These are phyloP conservation scores for Histomonas meleagridis DNA, from an alignment of 208 protist genomes.

Conservation along the genomic window DNA sequence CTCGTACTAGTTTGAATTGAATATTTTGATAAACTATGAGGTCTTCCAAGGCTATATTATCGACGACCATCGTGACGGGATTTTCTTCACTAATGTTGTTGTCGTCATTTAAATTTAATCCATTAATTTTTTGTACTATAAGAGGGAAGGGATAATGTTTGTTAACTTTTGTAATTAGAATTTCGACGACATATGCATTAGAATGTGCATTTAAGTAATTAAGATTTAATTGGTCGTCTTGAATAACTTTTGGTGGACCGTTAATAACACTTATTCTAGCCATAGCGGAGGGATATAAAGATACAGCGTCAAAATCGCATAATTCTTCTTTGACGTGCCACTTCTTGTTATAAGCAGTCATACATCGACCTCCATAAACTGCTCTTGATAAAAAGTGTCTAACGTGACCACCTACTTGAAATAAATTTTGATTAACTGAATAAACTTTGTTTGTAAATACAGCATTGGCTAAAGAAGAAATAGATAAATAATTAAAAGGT, in stretches of 20 bases:
- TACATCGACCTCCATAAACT: neutral
- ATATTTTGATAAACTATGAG: neutral
- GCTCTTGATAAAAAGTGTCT: neutral
- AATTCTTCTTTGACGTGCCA: neutral
- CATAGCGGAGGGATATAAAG: neutral
- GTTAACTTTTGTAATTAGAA: neutral
- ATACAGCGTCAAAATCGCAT: neutral
- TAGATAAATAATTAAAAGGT: neutral
- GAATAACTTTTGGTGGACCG: neutral
- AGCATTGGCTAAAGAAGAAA: neutral
- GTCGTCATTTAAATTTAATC: neutral
- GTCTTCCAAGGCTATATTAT: neutral
- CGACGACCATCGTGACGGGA: neutral
- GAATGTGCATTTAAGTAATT: no score
- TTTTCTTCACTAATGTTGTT: no score
- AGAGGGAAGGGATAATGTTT: constrained; percentile 14
- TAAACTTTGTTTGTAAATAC: neutral
- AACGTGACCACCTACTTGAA: neutral
- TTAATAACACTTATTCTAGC: neutral
- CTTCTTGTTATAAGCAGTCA: neutral
- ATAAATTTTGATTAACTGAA: neutral
- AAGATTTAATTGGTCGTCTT: no score
- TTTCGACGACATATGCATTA: neutral
- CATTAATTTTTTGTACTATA: neutral
- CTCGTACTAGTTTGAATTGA: neutral